These are phyloP conservation scores for Parafenestella ontariensis DNA, from an alignment of 2,329 filamentous ascomycete genomes.

Conservation along the genomic window DNA sequence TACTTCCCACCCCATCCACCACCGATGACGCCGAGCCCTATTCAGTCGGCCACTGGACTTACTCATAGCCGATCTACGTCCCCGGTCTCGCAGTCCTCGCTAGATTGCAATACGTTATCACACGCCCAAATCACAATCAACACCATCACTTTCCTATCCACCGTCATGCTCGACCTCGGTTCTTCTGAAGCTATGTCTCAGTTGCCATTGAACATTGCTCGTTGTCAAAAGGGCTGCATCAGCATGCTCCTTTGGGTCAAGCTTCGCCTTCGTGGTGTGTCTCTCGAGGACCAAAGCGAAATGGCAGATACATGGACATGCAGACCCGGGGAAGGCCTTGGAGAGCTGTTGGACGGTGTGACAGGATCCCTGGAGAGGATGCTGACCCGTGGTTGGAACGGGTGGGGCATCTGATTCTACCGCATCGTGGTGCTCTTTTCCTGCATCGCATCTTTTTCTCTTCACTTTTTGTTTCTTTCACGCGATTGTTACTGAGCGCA, in stretches of 20 bases:
- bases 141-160: slow-evolving; percentile 34
- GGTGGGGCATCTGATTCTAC: slow-evolving; percentile 33
- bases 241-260: slow-evolving; percentile 45
- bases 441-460: too few relatives aligned
- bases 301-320: slow-evolving; percentile 13
- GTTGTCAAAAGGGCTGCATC: slow-evolving; percentile 38
- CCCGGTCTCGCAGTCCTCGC: slow-evolving; percentile 16
- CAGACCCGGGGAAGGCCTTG: slow-evolving; percentile 28
- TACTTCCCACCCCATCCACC: neutral
- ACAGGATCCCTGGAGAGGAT: slow-evolving; percentile 39
- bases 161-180: slow-evolving; percentile 24
- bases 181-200: slow-evolving; percentile 20
- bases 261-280: slow-evolving; percentile 31
- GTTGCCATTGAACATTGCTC: slow-evolving; percentile 24
- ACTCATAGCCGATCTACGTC: slow-evolving; percentile 20
- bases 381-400: slow-evolving; percentile 37
- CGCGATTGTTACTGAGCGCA: too few relatives aligned
- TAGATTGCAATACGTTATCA: slow-evolving; percentile 15
- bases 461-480: slow-evolving; percentile 1
- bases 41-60: slow-evolving; percentile 10
- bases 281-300: slow-evolving; percentile 22
- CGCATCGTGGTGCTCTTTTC: too few relatives aligned
- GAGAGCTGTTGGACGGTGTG: slow-evolving; percentile 40
- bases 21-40: slow-evolving; percentile 8
- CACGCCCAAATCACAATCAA: slow-evolving; percentile 29